Percentiles rank a stretch among this genome's conserved stretches.
These are phyloP conservation scores for Nosema granulosis DNA, from an alignment of 371 early-diverging fungal genomes.

Conservation along the genomic window DNA sequence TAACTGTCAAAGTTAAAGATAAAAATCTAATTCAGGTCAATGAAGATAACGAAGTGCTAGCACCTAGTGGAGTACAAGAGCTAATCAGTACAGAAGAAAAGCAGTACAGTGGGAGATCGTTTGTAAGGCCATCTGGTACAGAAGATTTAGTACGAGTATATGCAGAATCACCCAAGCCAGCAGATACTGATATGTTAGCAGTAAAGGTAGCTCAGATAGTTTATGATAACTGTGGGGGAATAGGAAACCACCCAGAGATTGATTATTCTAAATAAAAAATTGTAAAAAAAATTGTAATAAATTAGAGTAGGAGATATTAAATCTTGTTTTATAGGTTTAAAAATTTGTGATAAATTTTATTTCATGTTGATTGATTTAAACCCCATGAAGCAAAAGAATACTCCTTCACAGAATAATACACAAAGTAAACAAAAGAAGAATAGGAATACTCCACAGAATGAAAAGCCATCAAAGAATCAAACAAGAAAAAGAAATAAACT, in stretches of 20 bases:
- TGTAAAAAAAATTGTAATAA: too few species aligned
- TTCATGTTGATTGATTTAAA: too few species aligned
- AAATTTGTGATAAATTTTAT: too few species aligned
- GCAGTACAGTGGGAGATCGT: constrained; percentile 63
- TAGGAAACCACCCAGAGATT: constrained; percentile 58
- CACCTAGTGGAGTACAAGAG: constrained; percentile 80
- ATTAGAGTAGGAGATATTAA: too few species aligned
- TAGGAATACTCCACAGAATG: too few species aligned
- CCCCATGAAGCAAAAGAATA: too few species aligned
- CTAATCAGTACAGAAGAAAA: constrained; percentile 76
- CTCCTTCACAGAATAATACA: too few species aligned
- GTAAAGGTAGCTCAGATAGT: constrained; percentile 52
- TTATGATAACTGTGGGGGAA: constrained; percentile 56
- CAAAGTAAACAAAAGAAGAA: too few species aligned
- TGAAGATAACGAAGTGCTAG: constrained; percentile 80
- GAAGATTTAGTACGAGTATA: constrained; percentile 97
- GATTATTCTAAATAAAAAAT: constrained; percentile 41
- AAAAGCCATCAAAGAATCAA: too few species aligned
- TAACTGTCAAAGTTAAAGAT: constrained; percentile 78
- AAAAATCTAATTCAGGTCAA: constrained; percentile 70
- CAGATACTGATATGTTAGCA: constrained; percentile 43
- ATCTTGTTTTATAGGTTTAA: too few species aligned
- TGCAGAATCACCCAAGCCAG: constrained; percentile 68
- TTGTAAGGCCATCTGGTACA: constrained; percentile 87
- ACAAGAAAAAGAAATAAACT: too few species aligned